Evolutionary conservation across 2,329 filamentous ascomycete genomes (phyloP).

Genomic region (Venturia pyrina): DNA sequence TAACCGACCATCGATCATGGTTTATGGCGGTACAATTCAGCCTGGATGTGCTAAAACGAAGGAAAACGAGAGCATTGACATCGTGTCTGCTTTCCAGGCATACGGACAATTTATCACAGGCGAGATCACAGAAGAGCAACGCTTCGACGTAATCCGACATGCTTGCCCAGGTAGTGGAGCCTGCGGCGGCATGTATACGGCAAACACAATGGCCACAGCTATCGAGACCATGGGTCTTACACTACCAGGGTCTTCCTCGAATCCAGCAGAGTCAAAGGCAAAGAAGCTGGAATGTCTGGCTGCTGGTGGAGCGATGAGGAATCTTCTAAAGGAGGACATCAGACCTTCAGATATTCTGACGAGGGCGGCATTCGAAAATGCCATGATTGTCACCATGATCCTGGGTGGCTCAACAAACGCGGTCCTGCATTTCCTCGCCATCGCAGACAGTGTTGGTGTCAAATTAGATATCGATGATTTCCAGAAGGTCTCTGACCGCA

Average conservation of each 20-base stretch:
- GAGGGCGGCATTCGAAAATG: slow-evolving; percentile 39
- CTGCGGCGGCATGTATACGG: slow-evolving; percentile 67
- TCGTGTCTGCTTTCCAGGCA: slow-evolving; percentile 94
- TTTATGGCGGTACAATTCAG: slow-evolving; percentile 91
- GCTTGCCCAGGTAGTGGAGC: slow-evolving; percentile 79
- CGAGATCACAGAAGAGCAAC: slow-evolving; percentile 80
- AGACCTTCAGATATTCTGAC: slow-evolving; percentile 40
- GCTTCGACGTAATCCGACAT: slow-evolving; percentile 89
- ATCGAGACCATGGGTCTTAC: slow-evolving; percentile 44
- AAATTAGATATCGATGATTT: slow-evolving; percentile 43
- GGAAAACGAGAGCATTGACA: slow-evolving; percentile 69
- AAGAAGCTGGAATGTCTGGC: slow-evolving; percentile 41
- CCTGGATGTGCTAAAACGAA: slow-evolving; percentile 75
- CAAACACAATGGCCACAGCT: slow-evolving; percentile 42
- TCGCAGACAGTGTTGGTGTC: slow-evolving; percentile 39
- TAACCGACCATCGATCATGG: slow-evolving; percentile 92
- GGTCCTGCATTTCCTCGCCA: slow-evolving; percentile 41
- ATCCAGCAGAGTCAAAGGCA: slow-evolving; percentile 40
- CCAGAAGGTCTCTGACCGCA: slow-evolving; percentile 40
- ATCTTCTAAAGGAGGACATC: slow-evolving; percentile 41
- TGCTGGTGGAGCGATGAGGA: slow-evolving; percentile 40
- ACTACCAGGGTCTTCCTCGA: slow-evolving; percentile 41
- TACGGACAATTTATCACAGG: slow-evolving; percentile 92
- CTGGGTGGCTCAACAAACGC: slow-evolving; percentile 42
- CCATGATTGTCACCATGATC: slow-evolving; percentile 41